Base-by-base conservation (phyloP, 2,329 filamentous ascomycete genomes). In the Ceratocystis albifundus region DNA sequence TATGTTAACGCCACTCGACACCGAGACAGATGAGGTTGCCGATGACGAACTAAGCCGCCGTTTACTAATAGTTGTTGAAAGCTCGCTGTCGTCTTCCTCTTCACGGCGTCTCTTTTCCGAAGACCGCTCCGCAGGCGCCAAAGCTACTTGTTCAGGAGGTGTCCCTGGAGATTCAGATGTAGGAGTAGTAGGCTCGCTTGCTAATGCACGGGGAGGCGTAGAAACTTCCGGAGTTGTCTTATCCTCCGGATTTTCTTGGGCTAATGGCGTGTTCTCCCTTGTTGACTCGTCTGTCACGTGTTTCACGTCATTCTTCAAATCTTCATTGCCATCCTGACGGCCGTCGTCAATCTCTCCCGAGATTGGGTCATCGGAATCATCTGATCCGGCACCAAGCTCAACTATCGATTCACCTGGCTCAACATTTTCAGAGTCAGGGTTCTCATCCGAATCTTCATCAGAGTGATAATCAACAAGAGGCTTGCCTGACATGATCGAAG, bases 381-480 rank as follows among this genome's bases (percentile, higher is more conserved):
- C 41, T 17, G 28, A n/a, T 45, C 53, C 59, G 7, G 28, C n/a
- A n/a, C 15, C 55, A 36, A 59, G 55, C 22, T 59, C 55, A 10
- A 59, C 8, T 10, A 59, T 59, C 6, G 28, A 15, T 32, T 59
- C 25, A 6, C 4, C 30, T 3, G 68, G 53, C 20, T 65, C 55
- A 41, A 61, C 68, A 70, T 76, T 69, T 68, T 86, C 80, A 55
- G 82, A 77, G 72, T 87, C 86, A 75, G 88, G 85, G 12, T 73
- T 74, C 46, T 78, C 77, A 7, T 78, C 77, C 6, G 71, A 84
- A n/a, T 94, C 90, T 68, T 96, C 93, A 70, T 96, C 92, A 46
- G 95, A 95, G 0, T 87, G 85, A 73, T 99, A 99, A 74, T 96
- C 90, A 44, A 99, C 94, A 25, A 97, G 78, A 1, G 88, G 88